Conservation (phyloP, 768 basidiomycete genomes). For the Boletus reticulatus region DNA sequence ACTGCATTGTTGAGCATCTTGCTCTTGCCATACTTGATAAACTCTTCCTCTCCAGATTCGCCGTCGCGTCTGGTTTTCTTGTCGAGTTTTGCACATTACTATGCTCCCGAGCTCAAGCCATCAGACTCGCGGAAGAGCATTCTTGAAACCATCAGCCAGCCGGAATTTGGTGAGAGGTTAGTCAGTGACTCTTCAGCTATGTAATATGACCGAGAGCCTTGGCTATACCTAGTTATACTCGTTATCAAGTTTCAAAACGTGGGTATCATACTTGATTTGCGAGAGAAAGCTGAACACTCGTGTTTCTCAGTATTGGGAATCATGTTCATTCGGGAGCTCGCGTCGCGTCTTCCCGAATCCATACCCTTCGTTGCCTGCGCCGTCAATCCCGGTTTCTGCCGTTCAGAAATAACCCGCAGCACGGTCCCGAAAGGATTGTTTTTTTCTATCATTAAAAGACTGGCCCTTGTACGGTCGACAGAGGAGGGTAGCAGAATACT, state of each 20-base stretch:
- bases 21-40: constrained; percentile 33
- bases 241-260: constrained; percentile 29
- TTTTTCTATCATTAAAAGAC: background rate
- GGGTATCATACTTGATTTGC: background rate
- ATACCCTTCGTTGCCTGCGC: constrained; percentile 24
- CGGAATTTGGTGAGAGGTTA: constrained; percentile 21
- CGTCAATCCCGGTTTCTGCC: constrained; percentile 35
- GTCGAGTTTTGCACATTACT: constrained; percentile 30
- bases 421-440: background rate
- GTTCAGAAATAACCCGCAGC: constrained; percentile 27
- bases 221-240: constrained; percentile 6
- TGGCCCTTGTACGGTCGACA: constrained; percentile 25
- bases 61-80: constrained; percentile 30
- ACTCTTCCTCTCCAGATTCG: constrained; percentile 18
- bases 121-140: constrained; percentile 14
- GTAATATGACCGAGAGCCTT: background rate
- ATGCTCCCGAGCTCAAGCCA: background rate
- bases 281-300: background rate
- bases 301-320: constrained; percentile 27
- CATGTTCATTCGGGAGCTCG: constrained; percentile 35
- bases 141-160: constrained; percentile 23
- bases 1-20: constrained; percentile 33
- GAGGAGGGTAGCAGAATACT: constrained; percentile 37
- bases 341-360: constrained; percentile 21
- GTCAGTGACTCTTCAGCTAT: constrained; percentile 10